Base-by-base conservation (phyloP, 768 basidiomycete genomes). In the Suillus brevipes region DNA sequence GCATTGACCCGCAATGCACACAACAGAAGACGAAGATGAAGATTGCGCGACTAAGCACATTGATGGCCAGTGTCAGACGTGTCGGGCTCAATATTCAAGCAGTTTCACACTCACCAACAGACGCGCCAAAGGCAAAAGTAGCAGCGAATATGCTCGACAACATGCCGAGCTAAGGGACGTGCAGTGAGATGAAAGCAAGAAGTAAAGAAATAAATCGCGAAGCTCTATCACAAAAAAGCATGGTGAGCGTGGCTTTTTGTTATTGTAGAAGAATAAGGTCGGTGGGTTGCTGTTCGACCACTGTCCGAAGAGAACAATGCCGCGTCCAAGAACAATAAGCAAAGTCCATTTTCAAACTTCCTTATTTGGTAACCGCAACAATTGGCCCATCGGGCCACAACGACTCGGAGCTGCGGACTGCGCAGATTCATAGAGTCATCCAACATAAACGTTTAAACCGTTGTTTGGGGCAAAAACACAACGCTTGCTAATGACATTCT, bases 1-100 rank as follows among this genome's bases (percentile, higher is more conserved):
- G 81, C 92, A 94, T 89, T 94, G 91, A 70, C 92, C 92, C 74
- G 92, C 89, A 90, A 91, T 81, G 82, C 92, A 94, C 66, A 94
- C 81, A 64, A 93, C 87, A 71, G 81, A 79, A 43, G 88, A 77
- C 65, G 80, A 75, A 69, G 83, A 81, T 75, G 80, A 75, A 69
- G 83, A 81, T 75, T 88, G 86, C 65, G 88, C 87, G 73, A 80
- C 85, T 87, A 37, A 62, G 28, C 1, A 7, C n/a, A n/a, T n/a
- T n/a, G n/a, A 40, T 28, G 31, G 42, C 43, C 4, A 36, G 13
- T 37, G 50, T 71, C 4, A 70, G 62, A 36, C 37, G 18, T 9
- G 55, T 64, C 6, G 18, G 16, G 38, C 25, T 18, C 4, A 28
- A 49, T 50, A 10, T 37, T 7, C 6, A 56, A 6, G 2, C 23